These are phyloP conservation scores for Leptomonas pyrrhocoris DNA, from an alignment of 208 protist species.

Conservation along the genomic window DNA sequence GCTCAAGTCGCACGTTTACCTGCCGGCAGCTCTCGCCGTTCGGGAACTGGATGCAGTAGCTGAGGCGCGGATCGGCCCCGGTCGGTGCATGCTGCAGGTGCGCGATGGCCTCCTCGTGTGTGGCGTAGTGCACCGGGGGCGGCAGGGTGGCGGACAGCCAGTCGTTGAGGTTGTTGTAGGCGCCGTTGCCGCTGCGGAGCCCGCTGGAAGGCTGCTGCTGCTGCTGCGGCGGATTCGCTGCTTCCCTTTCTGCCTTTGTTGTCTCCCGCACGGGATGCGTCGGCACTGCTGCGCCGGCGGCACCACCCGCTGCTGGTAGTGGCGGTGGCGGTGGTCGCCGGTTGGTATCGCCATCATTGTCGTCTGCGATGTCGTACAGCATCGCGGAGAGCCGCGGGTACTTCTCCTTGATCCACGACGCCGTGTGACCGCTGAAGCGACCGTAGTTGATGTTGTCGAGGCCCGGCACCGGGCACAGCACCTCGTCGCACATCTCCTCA, in stretches of 20 bases:
- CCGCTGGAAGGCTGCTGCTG: not conserved
- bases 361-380: conserved; percentile 46
- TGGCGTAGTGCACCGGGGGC: conserved; percentile 42
- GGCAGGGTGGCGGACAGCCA: conserved; percentile 6
- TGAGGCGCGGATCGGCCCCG: conserved; percentile 52
- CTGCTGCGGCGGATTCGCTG: no score
- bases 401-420: conserved; percentile 58
- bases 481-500: conserved; percentile 62
- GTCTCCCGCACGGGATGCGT: not conserved
- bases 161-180: not conserved
- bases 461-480: conserved; percentile 77
- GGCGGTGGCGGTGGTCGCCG: not conserved
- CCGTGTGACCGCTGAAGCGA: conserved; percentile 69
- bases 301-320: not conserved
- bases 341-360: no score
- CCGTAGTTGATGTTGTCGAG: conserved; percentile 90
- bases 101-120: conserved; percentile 39
- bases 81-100: conserved; percentile 54
- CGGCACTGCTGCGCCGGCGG: not conserved
- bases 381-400: conserved; percentile 67
- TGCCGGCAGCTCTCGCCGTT: conserved; percentile 87
- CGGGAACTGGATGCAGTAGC: conserved; percentile 83
- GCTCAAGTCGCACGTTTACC: conserved; percentile 86
- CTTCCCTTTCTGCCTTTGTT: no score
- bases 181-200: not conserved